Base-by-base conservation (phyloP, 2,329 filamentous ascomycete genomes). In the Thelonectria rubi region DNA sequence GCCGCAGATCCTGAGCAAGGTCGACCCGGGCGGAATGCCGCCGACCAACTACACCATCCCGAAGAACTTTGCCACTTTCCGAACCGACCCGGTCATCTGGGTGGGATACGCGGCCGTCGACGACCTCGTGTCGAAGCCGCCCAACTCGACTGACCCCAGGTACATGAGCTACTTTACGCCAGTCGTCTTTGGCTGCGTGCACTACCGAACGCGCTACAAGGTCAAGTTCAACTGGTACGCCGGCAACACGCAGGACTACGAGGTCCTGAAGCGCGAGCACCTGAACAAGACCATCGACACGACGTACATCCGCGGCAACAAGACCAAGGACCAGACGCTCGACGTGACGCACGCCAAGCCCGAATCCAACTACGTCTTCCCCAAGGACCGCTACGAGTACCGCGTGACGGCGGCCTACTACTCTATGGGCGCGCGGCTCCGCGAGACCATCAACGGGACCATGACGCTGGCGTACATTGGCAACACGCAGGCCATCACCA, bases 41-140 rank as follows among this genome's bases (percentile, higher is more conserved):
- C 26, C 34, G 6, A 11, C 7, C 11, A 37, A 58, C 11, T 7
- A 26, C 48, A 5, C 43, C 34, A 21, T 62, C 39, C 69, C 69
- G 2, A 63, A 61, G 18, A 69, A 71, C 10, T 39, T 71, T 12
- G 69, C 62, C 14, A 59, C 51, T 5, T 69, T 71, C 12, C 58
- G 69, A 9, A 71, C 69, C 1, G 69, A 71, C 17, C 69, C 69
- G 7, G 43, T 71, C 7, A 10, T 71, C 1, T 71, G 69, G 69
- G 56, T 71, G 47, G 69, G 69, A 21, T 71, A 66, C 32, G 55
- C 66, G 18, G 62, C 32, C 3, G 37, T 32, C 1, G 18, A 59
- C 10, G 12, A 45, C 12, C 24, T 45, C 18, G 9, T 34, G 1
- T 9, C 3, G 14, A 2, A 49, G 6, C 18, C 48, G 14, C 43